Base-by-base conservation (phyloP, 441 rosid genomes). In the Aquilaria agallochum region DNA sequence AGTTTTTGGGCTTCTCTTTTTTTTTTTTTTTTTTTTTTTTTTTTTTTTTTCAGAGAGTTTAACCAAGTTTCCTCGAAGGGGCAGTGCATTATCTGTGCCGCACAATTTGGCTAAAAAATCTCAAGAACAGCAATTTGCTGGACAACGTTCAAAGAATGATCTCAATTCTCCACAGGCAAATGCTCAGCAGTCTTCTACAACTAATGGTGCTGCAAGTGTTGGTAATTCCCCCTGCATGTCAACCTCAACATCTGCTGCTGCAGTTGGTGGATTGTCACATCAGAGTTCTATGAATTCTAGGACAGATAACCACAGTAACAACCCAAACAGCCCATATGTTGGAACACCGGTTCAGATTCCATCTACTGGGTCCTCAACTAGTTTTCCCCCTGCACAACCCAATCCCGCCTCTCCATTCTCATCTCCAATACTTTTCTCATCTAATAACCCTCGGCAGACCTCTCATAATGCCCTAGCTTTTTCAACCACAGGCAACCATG, bases 241-340 rank as follows among this genome's bases (percentile, higher is more conserved):
- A 47, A 56, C 73, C 20, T 50, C 77, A 9, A 64, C 78, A n/a
- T 65, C 80, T 52, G 63, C 78, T 27, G 55, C 70, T 49, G 59
- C 75, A 54, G 62, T 68, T 54, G 70, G 34, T 0, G 75, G 73
- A 32, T 71, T 76, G 11, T 70, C 66, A 2, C 80, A 50, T 56
- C 83, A 74, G 74, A 79, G 62, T 63, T 79, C 80, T 3, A 71
- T 71, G 80, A 79, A 73, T 61, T 71, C 74, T 30, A 69, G 76
- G 60, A 64, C 60, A 32, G 76, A 76, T n/a, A 71, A 55, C 52
- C 67, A 56, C 58, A 68, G 60, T 15, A 69, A 66, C 54, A 64
- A 67, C 60, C 62, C 68, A 1, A 69, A 60, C 56, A 66, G 76
- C 57, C 71, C 77, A 8, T 79, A 79, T 45, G 50, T 66, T 45